These are phyloP conservation scores for Scheffersomyces stambukii DNA, from an alignment of 1,139 yeast genomes.

Conservation along the genomic window DNA sequence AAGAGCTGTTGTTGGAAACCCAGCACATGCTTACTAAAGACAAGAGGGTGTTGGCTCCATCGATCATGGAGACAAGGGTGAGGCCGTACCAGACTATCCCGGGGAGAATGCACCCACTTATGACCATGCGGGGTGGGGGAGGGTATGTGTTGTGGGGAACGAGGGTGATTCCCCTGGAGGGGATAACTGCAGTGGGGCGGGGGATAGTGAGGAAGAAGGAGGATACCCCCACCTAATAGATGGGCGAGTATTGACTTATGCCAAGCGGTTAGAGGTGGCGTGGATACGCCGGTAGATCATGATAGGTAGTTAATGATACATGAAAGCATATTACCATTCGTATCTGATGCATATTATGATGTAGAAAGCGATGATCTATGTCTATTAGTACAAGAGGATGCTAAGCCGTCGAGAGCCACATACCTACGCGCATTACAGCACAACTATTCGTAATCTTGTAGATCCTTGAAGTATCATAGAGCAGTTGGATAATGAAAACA, in stretches of 20 bases:
- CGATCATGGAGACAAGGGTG: slow-evolving; percentile 76
- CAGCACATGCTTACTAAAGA: slow-evolving; percentile 67
- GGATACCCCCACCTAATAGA: slow-evolving; percentile 15
- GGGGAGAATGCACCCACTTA: slow-evolving; percentile 90
- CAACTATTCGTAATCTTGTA: no score
- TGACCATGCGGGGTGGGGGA: slow-evolving; percentile 93
- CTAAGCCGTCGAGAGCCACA: no score
- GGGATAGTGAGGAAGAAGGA: slow-evolving; percentile 37
- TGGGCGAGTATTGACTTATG: no score
- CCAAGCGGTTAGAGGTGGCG: no score
- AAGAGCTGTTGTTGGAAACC: slow-evolving; percentile 71
- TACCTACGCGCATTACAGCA: no score
- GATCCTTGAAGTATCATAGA: no score
- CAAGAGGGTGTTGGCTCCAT: slow-evolving; percentile 73
- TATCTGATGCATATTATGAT: not conserved
- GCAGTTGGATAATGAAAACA: no score
- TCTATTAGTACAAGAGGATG: no score
- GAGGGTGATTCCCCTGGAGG: slow-evolving; percentile 69
- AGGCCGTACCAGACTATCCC: slow-evolving; percentile 89
- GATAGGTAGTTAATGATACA: not conserved
- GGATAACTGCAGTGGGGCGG: slow-evolving; percentile 53
- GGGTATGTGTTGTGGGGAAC: slow-evolving; percentile 83
- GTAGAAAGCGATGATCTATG: slow-evolving; percentile 1
- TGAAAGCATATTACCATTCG: not conserved
- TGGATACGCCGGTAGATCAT: slow-evolving; percentile 1